Evolutionary conservation across 768 basidiomycete species (phyloP), one percentile per base, ranked within the genome.

Genomic region (Mycena crocata): DNA sequence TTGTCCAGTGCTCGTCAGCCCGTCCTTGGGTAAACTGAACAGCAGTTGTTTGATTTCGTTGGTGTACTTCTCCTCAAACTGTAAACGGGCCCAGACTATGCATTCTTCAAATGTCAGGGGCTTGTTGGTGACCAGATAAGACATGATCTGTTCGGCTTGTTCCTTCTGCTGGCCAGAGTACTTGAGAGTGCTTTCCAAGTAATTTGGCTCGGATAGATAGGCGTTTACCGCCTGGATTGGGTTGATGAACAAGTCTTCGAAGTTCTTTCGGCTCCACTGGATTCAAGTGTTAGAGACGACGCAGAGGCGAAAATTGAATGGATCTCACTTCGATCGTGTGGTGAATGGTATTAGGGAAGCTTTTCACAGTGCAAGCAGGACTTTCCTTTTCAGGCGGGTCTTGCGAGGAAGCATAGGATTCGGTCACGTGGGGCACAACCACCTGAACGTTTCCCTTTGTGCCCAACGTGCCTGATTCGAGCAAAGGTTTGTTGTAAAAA

Each of bases 361-460:
- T 98, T 84, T 98, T 99, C 77, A 99, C 92, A 1, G 98, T 99
- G 79, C 98, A 99, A 28, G 93, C 94, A 26, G 98, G 93, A 2
- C 96, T 91, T 75, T 96, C 93, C 80, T 98, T 99, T 82, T 99
- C 98, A 12, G 98, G 98, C 48, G 98, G 98, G 77, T 99, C 98
- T 80, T 99, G 98, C 17, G 96, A 98, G 12, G 96, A 97, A 17
- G 93, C 91, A 24, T 99, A 99, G 21, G 95, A 97, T 79, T 99
- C 98, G 17, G 97, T 98, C 42, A 98, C 71, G 78, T 98, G 88
- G 24, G 97, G 98, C 54, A 98, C 87, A 62, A 99, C 86, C 69
- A 99, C 95, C 80, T 99, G 98, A 6, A 92, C 90, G 78, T 99
- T 99, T 68, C 95, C 98, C 81, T 99, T 98, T 39, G 98, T 99